Conservation (phyloP, 2,329 filamentous ascomycete species). For the Fusarium piperis region DNA sequence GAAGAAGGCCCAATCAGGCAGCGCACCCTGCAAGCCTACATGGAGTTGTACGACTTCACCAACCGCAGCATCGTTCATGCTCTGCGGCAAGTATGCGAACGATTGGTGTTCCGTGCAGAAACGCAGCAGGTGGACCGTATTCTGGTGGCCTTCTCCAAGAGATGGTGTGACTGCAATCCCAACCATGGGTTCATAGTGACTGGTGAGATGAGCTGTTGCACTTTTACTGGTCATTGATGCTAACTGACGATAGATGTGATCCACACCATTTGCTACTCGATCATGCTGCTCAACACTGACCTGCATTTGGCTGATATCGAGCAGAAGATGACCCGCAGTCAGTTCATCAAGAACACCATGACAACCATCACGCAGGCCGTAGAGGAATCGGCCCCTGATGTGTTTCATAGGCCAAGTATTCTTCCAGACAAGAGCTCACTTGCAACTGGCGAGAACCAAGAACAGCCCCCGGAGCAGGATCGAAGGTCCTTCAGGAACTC, state of each 20-base stretch:
- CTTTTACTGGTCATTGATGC: constrained; percentile 28
- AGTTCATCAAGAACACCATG: constrained; percentile 97
- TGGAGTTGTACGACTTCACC: constrained; percentile 89
- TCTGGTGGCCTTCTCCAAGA: constrained; percentile 84
- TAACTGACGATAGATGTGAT: constrained; percentile 76
- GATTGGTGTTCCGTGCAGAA: constrained; percentile 86
- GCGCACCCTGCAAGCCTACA: constrained; percentile 77
- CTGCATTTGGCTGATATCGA: constrained; percentile 95
- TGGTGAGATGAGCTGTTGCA: constrained; percentile 62
- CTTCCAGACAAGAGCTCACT: constrained; percentile 56
- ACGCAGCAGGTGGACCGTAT: constrained; percentile 98
- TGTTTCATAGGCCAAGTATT: constrained; percentile 68
- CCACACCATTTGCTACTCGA: constrained; percentile 95
- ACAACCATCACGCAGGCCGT: constrained; percentile 84
- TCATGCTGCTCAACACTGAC: constrained; percentile 95
- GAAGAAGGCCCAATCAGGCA: constrained; percentile 72
- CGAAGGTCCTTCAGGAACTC: constrained; percentile 57
- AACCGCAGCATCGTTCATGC: constrained; percentile 82
- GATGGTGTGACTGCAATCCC: constrained; percentile 95
- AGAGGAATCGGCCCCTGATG: constrained; percentile 74
- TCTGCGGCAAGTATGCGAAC: constrained; percentile 82
- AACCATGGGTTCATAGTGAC: constrained; percentile 91
- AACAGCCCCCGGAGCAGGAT: constrained; percentile 50
- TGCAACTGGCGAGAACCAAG: constrained; percentile 47
- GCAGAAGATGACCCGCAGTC: constrained; percentile 92